Base-by-base conservation (phyloP, 352 stramenopile species). In the Elongisporangium anandrum region DNA sequence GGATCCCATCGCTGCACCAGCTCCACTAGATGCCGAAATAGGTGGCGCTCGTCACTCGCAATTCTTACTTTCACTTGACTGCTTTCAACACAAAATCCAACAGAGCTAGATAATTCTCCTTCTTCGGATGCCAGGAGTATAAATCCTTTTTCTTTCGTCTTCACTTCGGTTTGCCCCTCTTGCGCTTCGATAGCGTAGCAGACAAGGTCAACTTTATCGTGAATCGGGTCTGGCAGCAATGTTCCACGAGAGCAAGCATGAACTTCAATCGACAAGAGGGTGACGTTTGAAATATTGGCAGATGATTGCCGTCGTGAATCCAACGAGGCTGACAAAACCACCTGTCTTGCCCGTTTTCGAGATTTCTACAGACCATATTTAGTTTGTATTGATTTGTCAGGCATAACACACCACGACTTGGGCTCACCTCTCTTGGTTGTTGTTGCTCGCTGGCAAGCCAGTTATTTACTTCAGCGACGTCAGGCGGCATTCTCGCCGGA, bases 1-100 rank as follows among this genome's bases (percentile, higher is more conserved):
- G 90, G 90, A 56, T 97, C 88, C 77, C 81, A 90, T 12, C 69
- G 47, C 10, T 70, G 67, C 26, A 97, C 78, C 16, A 95, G 48
- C 13, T 34, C 50, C 24, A 87, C 68, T 5, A 97, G 39, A 21
- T 55, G 66, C 13, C 51, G 54, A 21, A 97, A 69, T 22, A 97
- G 60, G 45, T 85, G 75, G 4, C 56, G 61, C 68, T 97, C 89
- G 50, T 79, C 64, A 7, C 60, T 52, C 50, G 53, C 67, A 50
- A 75, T 41, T 41, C 51, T 66, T 23, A 84, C 72, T 6, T 51
- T 69, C 20, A 70, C 54, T 16, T 71, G 54, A 47, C 59, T 72
- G 65, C 58, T 75, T 19, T 76, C 69, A 24, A 82, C 67, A 39
- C 70, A 77, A 48, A 81, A 69, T n/a, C 60, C 56, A 17, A 65